Base-by-base conservation (phyloP, 2,329 filamentous ascomycete species). In the Elsinoe necatrix region DNA sequence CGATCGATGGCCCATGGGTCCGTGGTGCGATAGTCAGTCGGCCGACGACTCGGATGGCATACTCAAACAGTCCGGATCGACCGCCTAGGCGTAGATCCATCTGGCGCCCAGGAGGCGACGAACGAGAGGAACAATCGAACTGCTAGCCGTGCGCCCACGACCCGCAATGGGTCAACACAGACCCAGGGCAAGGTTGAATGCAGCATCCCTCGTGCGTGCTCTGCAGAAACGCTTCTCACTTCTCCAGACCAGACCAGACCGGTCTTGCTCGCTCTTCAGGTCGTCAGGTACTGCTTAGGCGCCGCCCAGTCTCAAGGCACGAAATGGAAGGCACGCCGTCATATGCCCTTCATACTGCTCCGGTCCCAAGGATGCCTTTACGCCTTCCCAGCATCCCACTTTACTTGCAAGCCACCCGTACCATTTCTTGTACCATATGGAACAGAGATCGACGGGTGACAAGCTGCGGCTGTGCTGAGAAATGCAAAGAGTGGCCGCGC, bases 401-500 rank as follows among this genome's bases (percentile, higher is more conserved):
- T n/a, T 35, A 18, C 25, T 29, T 50, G 42, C 45, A 31, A 50
- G 45, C 45, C 45, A 9, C 45, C 45, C 45, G 45, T 50, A 50
- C 45, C 45, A 50, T 25, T 21, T 25, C 23, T 12, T 20, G 45
- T 31, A 31, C 45, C 12, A 16, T 29, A 39, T 52, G 48, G 48
- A 52, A 52, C 48, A 52, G 48, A 29, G 48, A 52, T 52, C 48
- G 48, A 52, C 48, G 48, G 48, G 48, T 52, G 48, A 52, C 48
- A 52, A 52, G 48, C 23, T 31, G 52, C 52, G 52, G 52, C 52
- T 42, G 52, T 55, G 52, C 52, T 55, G 52, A 42, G 39, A 55
- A 55, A 55, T 43, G 39, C 52, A 50, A 35, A 11, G 34, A 37
- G 34, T 37, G 48, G 48, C 25, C 48, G 48, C 27, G 21, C 43